Base-by-base conservation (phyloP, 768 basidiomycete species). In the Trametes punicea region DNA sequence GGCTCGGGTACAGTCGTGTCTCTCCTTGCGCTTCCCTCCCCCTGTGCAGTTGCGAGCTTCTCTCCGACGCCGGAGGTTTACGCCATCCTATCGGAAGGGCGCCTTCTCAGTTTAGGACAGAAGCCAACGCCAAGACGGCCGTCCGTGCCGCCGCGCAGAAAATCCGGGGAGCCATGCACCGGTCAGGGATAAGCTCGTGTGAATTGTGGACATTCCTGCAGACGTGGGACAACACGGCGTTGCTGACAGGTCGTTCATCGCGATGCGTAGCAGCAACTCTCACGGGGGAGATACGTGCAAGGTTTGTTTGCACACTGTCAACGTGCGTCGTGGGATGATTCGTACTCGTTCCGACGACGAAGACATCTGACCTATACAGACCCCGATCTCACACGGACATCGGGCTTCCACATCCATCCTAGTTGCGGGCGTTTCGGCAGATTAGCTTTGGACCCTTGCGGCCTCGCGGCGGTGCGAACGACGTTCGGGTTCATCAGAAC, bases 141-240 rank as follows among this genome's bases (percentile, higher is more conserved):
- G 46, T 26, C 44, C 20, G 40, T 45, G n/a, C 42, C 18, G 27
- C 16, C 25, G 51, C 51, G 56, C 50, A 57, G 56, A 51, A 57
- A 57, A 46, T 46, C 56, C 56, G 52, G 56, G 56, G 48, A 57
- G 46, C 49, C 42, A 46, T 39, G n/a, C 5, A 46, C 51, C 29
- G 41, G 34, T 54, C 57, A 50, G 52, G 57, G 54, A 59, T 59
- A 59, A 54, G 57, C 57, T 53, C 57, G 51, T 54, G 47, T 33
- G 57, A 59, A 54, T 36, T 41, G 40, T 50, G 57, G 57, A 36
- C 40, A 33, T 41, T 26, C 20, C 23, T 40, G 21, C 46, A 29
- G 6, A 31, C 27, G n/a, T 23, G n/a, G 34, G 26, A 44, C 49
- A 26, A 36, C 29, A 41, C 48, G 30, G 40, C 39, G 13, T 42